These are phyloP conservation scores for Kurtzmaniella quercitrusa DNA, from an alignment of 1,139 yeast genomes.

Conservation along the genomic window DNA sequence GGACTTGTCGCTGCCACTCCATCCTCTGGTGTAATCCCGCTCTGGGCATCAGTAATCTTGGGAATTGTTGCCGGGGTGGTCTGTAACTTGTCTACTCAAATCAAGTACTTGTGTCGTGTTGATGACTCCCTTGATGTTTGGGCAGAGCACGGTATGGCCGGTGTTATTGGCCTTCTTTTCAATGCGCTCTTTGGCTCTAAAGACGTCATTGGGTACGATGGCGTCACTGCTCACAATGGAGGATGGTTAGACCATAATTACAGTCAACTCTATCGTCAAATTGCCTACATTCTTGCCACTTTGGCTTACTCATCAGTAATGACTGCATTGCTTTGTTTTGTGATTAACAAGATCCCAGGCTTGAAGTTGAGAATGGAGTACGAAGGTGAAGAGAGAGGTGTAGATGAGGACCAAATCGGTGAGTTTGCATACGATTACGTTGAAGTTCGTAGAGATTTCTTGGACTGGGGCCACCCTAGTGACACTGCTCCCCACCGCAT, in stretches of 20 bases:
- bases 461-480: slow-evolving; percentile 47
- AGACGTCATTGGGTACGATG: slow-evolving; percentile 87
- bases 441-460: slow-evolving; percentile 90
- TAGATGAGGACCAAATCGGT: slow-evolving; percentile 96
- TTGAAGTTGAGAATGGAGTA: slow-evolving; percentile 75
- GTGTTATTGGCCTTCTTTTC: slow-evolving; percentile 80
- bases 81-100: slow-evolving; percentile 86
- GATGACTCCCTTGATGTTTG: slow-evolving; percentile 94
- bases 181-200: slow-evolving; percentile 86
- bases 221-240: slow-evolving; percentile 74
- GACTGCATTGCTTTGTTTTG: slow-evolving; percentile 72
- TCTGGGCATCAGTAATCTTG: slow-evolving; percentile 86
- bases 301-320: slow-evolving; percentile 74
- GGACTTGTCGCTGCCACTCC: slow-evolving; percentile 98
- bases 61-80: slow-evolving; percentile 78
- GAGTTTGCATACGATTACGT: slow-evolving; percentile 98
- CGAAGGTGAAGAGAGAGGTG: slow-evolving; percentile 81
- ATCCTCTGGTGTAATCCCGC: slow-evolving; percentile 82
- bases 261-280: slow-evolving; percentile 85
- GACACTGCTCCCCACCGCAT: neutral
- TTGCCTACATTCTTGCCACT: slow-evolving; percentile 76
- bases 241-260: slow-evolving; percentile 93
- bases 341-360: slow-evolving; percentile 77
- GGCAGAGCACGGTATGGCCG: slow-evolving; percentile 98
- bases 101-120: slow-evolving; percentile 74